Percentiles rank a stretch among this genome's conserved stretches.
phyloP scores from a whole-genome alignment of 2,329 filamentous ascomycete species.

The Penicillium sp. region DNA sequence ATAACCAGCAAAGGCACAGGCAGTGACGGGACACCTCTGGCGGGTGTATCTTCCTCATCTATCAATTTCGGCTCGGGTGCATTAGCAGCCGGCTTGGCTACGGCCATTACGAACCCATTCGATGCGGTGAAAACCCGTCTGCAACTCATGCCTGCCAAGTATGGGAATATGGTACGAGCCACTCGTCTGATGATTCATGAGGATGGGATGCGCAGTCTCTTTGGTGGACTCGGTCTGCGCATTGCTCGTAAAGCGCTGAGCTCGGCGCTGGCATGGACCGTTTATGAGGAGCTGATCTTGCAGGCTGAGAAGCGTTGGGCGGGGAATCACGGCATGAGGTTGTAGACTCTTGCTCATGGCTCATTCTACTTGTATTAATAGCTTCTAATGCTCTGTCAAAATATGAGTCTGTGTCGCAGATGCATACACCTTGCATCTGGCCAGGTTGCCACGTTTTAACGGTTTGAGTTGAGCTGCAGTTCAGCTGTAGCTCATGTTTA shows the following conservation, averaged over 20 bases:
- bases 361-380: slow-evolving; percentile 17
- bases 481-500: no score
- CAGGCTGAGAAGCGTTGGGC: slow-evolving; percentile 55
- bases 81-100: slow-evolving; percentile 74
- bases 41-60: slow-evolving; percentile 37
- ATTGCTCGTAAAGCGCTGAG: slow-evolving; percentile 90
- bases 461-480: background rate
- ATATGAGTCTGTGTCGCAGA: background rate
- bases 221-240: slow-evolving; percentile 77
- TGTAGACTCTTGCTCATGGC: slow-evolving; percentile 8
- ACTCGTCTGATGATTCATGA: slow-evolving; percentile 71
- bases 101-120: slow-evolving; percentile 89
- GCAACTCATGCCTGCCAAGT: slow-evolving; percentile 78
- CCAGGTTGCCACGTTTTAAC: background rate
- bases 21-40: slow-evolving; percentile 18
- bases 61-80: slow-evolving; percentile 86
- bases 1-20: slow-evolving; percentile 17
- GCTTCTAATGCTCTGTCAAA: slow-evolving; percentile 1
- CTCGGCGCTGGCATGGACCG: slow-evolving; percentile 92
- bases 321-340: slow-evolving; percentile 23
- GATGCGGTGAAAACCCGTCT: slow-evolving; percentile 94
- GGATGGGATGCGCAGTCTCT: slow-evolving; percentile 74
- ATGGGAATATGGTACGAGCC: slow-evolving; percentile 77
- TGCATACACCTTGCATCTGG: background rate
- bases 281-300: slow-evolving; percentile 89